Base-by-base conservation (phyloP, 495 filamentous ascomycete genomes). In the Neurospora cerealis region DNA sequence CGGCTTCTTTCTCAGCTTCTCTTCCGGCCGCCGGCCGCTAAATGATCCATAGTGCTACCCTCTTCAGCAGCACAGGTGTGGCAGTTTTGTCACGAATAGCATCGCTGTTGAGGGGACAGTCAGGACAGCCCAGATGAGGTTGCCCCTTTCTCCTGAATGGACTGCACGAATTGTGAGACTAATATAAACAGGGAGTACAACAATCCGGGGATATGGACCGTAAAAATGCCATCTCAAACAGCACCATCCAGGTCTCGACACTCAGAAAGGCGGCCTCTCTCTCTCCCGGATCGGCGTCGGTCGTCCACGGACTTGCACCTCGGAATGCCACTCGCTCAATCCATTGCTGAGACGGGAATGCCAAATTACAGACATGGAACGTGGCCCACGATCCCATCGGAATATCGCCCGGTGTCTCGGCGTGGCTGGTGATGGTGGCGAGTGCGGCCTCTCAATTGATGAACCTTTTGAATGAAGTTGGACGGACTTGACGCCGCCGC, bases 1-100 rank as follows among this genome's bases (percentile, higher is more conserved):
- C 69, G 73, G 76, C 69, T 81, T 81, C 80, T 80, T 60, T 46
- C 69, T 73, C 77, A 78, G 74, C 77, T 76, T 46, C 40, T 74
- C 28, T 40, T 70, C 37, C 69, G 19, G 72, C 72, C 54, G 36
- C 42, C 17, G 39, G 38, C 71, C 75, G 74, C 74, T 77, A 75
- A 28, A 32, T 70, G 37, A 76, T 69, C 28, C 54, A 66, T 66
- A 66, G 54, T 66, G 54, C 54, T 34, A 66, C 54, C 54, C 28
- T 66, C 54, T 19, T 34, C 54, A 66, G 54, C 28, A 66, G 54
- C 28, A 19, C 54, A 62, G 28, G 54, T 17, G 54, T 62, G 54
- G 74, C 71, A 76, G 62, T 73, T 75, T 21, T 69, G 70, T 73
- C 38, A 74, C 71, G 42, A 42, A 42, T 34, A 40, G 40, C 73